Percentiles rank a stretch among this genome's conserved stretches.
Conservation (phyloP, 768 basidiomycete genomes). For the Mycena crocata region DNA sequence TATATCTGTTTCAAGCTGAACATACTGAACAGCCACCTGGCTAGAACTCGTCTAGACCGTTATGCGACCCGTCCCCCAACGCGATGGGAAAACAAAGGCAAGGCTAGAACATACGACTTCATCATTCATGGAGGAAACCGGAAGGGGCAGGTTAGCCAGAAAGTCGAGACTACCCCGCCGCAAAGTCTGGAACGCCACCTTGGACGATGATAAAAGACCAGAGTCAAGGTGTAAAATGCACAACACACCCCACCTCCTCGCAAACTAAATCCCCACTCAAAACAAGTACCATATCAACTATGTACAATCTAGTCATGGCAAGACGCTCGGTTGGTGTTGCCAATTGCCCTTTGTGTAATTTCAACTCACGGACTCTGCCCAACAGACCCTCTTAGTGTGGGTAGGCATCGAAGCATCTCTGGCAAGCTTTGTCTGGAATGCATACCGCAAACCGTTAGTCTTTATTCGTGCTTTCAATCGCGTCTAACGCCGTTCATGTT, state of each 20-base stretch:
- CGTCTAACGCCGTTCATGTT: background rate
- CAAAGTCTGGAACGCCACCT: slow-evolving; percentile 14
- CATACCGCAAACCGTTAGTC: slow-evolving; percentile 13
- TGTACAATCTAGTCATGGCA: slow-evolving; percentile 22
- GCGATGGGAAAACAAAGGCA: background rate
- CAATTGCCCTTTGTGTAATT: background rate
- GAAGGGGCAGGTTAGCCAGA: background rate
- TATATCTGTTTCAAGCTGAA: too few relatives aligned
- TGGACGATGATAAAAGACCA: slow-evolving; percentile 16
- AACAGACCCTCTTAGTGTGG: slow-evolving; percentile 19
- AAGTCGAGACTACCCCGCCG: background rate
- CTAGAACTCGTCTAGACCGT: slow-evolving; percentile 19
- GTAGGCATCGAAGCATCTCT: slow-evolving; percentile 2
- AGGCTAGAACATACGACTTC: background rate
- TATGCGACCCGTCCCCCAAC: background rate
- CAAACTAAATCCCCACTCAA: background rate
- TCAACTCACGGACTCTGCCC: background rate
- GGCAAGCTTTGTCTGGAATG: slow-evolving; percentile 8
- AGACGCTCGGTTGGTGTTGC: slow-evolving; percentile 1
- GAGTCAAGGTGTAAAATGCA: background rate
- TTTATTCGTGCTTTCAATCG: too few relatives aligned
- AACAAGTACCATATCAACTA: background rate
- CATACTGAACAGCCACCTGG: background rate
- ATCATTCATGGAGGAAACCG: background rate
- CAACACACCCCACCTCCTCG: background rate